phyloP scores from a whole-genome alignment of 805 yeast genomes.

The Ogataea zsoltii region DNA sequence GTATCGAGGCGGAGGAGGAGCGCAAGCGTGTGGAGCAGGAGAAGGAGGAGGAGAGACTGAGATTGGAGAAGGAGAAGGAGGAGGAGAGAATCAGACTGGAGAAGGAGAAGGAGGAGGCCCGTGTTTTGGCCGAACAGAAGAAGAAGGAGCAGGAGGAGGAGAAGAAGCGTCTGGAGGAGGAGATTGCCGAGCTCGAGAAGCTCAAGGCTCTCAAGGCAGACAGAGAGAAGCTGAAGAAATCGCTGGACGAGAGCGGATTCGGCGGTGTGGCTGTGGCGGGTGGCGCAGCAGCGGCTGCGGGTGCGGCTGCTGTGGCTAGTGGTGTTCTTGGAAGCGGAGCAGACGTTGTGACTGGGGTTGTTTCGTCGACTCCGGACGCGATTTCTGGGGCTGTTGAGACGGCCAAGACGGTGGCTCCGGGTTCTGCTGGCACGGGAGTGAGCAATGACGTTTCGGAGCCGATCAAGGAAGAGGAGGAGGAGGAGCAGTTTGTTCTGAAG shows the following conservation, averaged over 20 bases:
- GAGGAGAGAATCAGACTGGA: slow-evolving; percentile 23
- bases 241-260: slow-evolving; percentile 3
- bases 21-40: slow-evolving; percentile 44
- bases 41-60: slow-evolving; percentile 35
- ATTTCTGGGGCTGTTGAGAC: slow-evolving; percentile 20
- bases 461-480: slow-evolving; percentile 34
- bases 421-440: slow-evolving; percentile 6
- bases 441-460: slow-evolving; percentile 30
- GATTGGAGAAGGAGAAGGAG: slow-evolving; percentile 31
- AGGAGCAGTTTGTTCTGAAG: slow-evolving; percentile 8
- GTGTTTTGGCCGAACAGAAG: slow-evolving; percentile 26
- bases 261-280: slow-evolving; percentile 22
- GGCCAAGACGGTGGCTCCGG: slow-evolving; percentile 10
- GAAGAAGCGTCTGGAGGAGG: slow-evolving; percentile 41
- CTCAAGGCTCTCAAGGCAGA: slow-evolving; percentile 41
- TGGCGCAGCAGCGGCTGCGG: slow-evolving; percentile 21
- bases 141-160: slow-evolving; percentile 33
- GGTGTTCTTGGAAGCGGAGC: slow-evolving; percentile 27
- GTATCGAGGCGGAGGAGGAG: slow-evolving; percentile 40
- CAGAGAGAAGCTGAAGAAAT: slow-evolving; percentile 37
- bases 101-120: slow-evolving; percentile 24
- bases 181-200: slow-evolving; percentile 42
- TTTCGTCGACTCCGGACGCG: slow-evolving; percentile 5
- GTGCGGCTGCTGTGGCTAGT: slow-evolving; percentile 21
- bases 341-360: slow-evolving; percentile 19